Percentiles rank a stretch among this genome's conserved stretches.
These are phyloP conservation scores for Cladochytrium replicatum DNA, from an alignment of 192 early-diverging fungal species.

Conservation along the genomic window DNA sequence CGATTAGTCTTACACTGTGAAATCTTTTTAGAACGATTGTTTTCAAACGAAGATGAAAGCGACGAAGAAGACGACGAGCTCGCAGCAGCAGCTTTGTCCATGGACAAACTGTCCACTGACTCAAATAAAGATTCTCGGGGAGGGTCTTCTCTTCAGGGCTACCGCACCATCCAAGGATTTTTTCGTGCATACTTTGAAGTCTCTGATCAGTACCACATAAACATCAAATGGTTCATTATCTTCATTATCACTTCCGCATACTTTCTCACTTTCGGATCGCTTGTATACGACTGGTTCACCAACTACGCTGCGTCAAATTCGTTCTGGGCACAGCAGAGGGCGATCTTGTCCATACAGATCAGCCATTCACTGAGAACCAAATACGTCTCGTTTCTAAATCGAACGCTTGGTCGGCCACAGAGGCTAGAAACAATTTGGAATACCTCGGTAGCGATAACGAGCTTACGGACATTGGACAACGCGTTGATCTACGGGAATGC, in stretches of 20 bases:
- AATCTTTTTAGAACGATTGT: slow-evolving; percentile 3
- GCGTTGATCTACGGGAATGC: too few species aligned
- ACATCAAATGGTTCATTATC: slow-evolving; percentile 15
- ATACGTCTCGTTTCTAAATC: not conserved
- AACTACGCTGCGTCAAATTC: not conserved
- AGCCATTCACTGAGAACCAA: slow-evolving; percentile 5
- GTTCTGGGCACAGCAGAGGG: slow-evolving; percentile 22
- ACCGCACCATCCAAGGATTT: too few species aligned
- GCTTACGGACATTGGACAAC: not conserved
- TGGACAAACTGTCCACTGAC: too few species aligned
- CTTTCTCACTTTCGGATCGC: slow-evolving; percentile 14
- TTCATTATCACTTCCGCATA: slow-evolving; percentile 12
- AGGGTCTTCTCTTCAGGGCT: too few species aligned
- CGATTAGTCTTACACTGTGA: too few species aligned
- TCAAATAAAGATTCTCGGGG: too few species aligned
- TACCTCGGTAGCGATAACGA: not conserved
- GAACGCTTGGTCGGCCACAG: not conserved
- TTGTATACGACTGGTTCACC: slow-evolving; percentile 2
- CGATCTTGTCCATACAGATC: slow-evolving; percentile 7
- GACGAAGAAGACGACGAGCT: slow-evolving; percentile 15
- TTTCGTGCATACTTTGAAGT: slow-evolving; percentile 2
- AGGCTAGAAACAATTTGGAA: not conserved
- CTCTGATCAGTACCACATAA: slow-evolving; percentile 13
- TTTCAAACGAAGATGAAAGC: slow-evolving; percentile 17
- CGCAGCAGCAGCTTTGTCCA: too few species aligned